Conservation (phyloP, 208 protist genomes). For the Crithidia acanthocephali region DNA sequence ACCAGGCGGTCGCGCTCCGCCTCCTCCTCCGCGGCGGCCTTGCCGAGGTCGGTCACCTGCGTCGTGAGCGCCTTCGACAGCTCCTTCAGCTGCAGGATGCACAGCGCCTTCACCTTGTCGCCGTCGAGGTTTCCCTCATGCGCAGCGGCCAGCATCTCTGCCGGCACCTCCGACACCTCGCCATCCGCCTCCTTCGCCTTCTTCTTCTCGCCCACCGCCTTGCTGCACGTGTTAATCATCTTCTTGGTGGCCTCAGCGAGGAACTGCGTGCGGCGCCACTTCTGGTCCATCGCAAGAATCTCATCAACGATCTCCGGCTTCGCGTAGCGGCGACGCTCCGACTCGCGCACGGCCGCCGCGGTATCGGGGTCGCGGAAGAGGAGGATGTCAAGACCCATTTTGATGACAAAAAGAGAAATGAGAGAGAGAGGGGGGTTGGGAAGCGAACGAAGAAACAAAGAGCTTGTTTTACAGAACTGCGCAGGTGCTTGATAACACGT, state of each 20-base stretch:
- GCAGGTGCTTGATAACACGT: too few species aligned
- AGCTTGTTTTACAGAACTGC: background rate
- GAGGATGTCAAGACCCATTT: conserved; percentile 96
- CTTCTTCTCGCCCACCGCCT: conserved; percentile 90
- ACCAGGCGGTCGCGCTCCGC: conserved; percentile 83
- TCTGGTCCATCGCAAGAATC: conserved; percentile 92
- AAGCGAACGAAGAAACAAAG: background rate
- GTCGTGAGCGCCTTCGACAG: conserved; percentile 81
- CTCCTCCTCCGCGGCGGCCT: conserved; percentile 64
- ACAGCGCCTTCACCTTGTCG: conserved; percentile 70
- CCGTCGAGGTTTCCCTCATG: conserved; percentile 56
- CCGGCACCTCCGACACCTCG: conserved; percentile 66
- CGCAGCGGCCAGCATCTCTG: conserved; percentile 52
- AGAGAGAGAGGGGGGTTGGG: background rate
- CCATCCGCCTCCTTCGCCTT: conserved; percentile 94
- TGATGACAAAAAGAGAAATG: background rate
- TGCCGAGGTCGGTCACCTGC: conserved; percentile 62
- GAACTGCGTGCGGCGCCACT: conserved; percentile 91
- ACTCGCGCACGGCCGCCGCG: conserved; percentile 95
- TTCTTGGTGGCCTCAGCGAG: conserved; percentile 89
- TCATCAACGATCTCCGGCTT: conserved; percentile 92
- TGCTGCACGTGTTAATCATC: conserved; percentile 90
- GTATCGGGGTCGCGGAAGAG: conserved; percentile 95
- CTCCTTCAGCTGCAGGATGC: conserved; percentile 90
- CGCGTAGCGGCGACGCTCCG: conserved; percentile 93